These are phyloP conservation scores for Hanseniaspora occidentalis DNA, from an alignment of 805 yeast genomes.

Conservation along the genomic window DNA sequence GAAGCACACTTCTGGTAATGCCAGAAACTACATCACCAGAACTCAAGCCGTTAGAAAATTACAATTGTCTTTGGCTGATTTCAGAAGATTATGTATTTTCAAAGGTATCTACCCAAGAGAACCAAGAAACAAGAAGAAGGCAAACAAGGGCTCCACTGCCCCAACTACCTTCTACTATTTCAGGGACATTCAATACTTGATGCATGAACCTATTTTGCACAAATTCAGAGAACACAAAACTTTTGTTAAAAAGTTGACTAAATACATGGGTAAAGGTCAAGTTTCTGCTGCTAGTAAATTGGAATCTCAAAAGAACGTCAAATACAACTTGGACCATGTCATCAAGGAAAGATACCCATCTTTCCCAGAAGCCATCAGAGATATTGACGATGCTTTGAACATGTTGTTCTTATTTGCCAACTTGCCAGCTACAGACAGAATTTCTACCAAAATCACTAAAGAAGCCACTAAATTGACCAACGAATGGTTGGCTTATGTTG, in stretches of 20 bases:
- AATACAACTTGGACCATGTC: constrained; percentile 77
- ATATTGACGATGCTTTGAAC: constrained; percentile 87
- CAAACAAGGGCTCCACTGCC: constrained; percentile 95
- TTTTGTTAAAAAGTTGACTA: constrained; percentile 80
- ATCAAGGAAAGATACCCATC: constrained; percentile 94
- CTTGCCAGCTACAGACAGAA: constrained; percentile 85
- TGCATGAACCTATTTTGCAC: constrained; percentile 87
- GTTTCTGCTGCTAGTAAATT: constrained; percentile 76
- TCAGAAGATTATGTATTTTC: constrained; percentile 92
- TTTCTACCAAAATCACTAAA: constrained; percentile 67
- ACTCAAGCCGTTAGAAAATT: constrained; percentile 87
- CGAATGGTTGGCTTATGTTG: constrained; percentile 91
- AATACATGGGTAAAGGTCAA: constrained; percentile 87
- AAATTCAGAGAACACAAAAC: constrained; percentile 94
- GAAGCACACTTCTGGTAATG: constrained; percentile 79
- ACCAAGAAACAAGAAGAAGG: constrained; percentile 90
- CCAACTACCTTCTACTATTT: constrained; percentile 89
- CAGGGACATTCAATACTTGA: constrained; percentile 86
- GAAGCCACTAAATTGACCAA: constrained; percentile 80
- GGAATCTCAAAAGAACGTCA: constrained; percentile 61
- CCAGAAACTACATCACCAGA: constrained; percentile 84
- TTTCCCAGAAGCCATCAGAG: constrained; percentile 83
- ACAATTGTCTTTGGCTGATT: constrained; percentile 91
- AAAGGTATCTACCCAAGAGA: constrained; percentile 97
- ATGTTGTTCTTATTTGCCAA: constrained; percentile 90